Conservation (phyloP, 1,139 yeast genomes). For the Debaryomyces psychrophilus region DNA sequence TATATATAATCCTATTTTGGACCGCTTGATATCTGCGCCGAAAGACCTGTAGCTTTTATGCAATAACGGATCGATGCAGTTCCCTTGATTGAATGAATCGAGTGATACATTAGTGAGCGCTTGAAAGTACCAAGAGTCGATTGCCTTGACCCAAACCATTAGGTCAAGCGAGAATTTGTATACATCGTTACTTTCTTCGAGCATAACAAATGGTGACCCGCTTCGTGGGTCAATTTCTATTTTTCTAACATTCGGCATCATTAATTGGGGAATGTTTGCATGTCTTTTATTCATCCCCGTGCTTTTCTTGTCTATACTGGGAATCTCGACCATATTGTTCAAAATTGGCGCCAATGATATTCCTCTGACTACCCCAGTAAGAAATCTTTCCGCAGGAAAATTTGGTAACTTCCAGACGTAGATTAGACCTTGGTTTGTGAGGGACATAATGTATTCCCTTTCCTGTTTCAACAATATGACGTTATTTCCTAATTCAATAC, state of each 20-base stretch:
- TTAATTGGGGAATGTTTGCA: slow-evolving; percentile 14
- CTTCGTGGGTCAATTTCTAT: slow-evolving; percentile 36
- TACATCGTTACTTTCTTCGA: slow-evolving; percentile 40
- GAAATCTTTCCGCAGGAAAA: slow-evolving; percentile 12
- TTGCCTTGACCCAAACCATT: slow-evolving; percentile 48
- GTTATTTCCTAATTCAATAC: slow-evolving; percentile 63
- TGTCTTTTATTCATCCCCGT: slow-evolving; percentile 5
- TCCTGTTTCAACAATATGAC: slow-evolving; percentile 55
- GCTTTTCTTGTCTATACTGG: slow-evolving; percentile 1
- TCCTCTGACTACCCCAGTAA: slow-evolving; percentile 38
- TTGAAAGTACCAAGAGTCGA: slow-evolving; percentile 53
- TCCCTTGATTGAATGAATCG: background rate
- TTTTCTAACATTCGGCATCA: slow-evolving; percentile 31
- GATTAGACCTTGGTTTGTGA: slow-evolving; percentile 52
- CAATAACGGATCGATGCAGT: background rate
- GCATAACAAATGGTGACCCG: slow-evolving; percentile 47
- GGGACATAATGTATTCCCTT: slow-evolving; percentile 56
- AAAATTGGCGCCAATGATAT: slow-evolving; percentile 57
- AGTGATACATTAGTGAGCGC: slow-evolving; percentile 13
- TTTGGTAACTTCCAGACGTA: slow-evolving; percentile 51
- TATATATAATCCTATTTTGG: slow-evolving; percentile 27
- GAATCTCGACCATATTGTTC: slow-evolving; percentile 29
- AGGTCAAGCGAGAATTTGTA: slow-evolving; percentile 44
- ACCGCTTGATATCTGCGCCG: slow-evolving; percentile 24
- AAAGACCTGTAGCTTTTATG: slow-evolving; percentile 19